Evolutionary conservation across 257 asterid genomes (phyloP).

Genomic region (Lantana camara): DNA sequence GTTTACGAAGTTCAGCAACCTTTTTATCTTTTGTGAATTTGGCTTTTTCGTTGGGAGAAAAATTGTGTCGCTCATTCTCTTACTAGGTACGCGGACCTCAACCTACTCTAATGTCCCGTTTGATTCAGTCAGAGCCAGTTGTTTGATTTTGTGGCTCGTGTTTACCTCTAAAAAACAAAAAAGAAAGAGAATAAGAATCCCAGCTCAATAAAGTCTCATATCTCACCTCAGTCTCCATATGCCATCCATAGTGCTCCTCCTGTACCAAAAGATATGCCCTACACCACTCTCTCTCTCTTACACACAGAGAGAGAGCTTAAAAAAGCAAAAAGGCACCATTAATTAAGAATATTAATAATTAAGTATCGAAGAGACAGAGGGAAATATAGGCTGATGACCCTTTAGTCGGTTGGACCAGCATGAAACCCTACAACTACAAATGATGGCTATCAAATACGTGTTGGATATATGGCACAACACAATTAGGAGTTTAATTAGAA

Average conservation of each 20-base stretch:
- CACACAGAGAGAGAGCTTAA: neutral
- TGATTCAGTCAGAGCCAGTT: too few species aligned
- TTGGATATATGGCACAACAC: neutral
- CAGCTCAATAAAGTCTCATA: constrained; percentile 27
- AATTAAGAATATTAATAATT: constrained; percentile 1
- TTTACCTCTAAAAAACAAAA: too few species aligned
- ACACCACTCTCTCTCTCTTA: constrained; percentile 24
- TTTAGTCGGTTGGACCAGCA: constrained; percentile 37
- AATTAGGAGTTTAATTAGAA: neutral
- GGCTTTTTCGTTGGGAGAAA: too few species aligned
- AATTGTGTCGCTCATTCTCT: too few species aligned
- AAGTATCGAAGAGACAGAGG: constrained; percentile 11
- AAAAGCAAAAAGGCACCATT: constrained; percentile 5
- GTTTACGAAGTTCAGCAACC: too few species aligned
- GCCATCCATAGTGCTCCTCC: constrained; percentile 55
- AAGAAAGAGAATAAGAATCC: constrained; percentile 28
- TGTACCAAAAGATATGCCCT: constrained; percentile 25
- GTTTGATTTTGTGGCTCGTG: too few species aligned
- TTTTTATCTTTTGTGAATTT: too few species aligned
- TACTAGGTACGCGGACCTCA: too few species aligned
- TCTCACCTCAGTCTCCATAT: constrained; percentile 31
- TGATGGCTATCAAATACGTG: neutral
- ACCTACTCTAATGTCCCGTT: too few species aligned
- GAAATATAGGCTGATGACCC: constrained; percentile 22
- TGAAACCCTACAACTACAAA: too few species aligned